These are phyloP conservation scores for Aureobasidium pullulans DNA, from an alignment of 2,329 filamentous ascomycete species.

Conservation along the genomic window DNA sequence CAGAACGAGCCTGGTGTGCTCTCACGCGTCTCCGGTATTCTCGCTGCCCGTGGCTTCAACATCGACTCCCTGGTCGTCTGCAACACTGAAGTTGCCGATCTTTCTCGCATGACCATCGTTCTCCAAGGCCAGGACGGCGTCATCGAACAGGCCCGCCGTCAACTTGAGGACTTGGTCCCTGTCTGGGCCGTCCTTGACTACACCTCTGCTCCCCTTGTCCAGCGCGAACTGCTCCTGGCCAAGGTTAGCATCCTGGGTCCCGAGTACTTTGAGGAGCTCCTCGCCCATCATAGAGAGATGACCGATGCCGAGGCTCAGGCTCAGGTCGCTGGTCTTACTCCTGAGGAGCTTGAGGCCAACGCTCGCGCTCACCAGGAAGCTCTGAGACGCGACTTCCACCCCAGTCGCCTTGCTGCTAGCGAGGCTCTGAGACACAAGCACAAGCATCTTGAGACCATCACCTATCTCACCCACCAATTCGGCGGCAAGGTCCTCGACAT, in stretches of 20 bases:
- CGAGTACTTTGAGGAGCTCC: slow-evolving; percentile 95
- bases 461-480: slow-evolving; percentile 94
- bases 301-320: slow-evolving; percentile 40
- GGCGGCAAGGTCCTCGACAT: slow-evolving; percentile 97
- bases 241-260: slow-evolving; percentile 96
- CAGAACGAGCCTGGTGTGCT: slow-evolving; percentile 98
- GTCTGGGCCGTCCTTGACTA: slow-evolving; percentile 99
- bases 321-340: slow-evolving; percentile 18
- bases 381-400: slow-evolving; percentile 69
- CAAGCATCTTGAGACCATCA: slow-evolving; percentile 93
- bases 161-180: slow-evolving; percentile 92
- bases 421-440: slow-evolving; percentile 94
- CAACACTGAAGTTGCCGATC: slow-evolving; percentile 92
- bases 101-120: slow-evolving; percentile 98
- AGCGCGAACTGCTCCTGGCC: slow-evolving; percentile 88
- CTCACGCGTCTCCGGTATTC: slow-evolving; percentile 90
- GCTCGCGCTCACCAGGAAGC: slow-evolving; percentile 27
- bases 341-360: slow-evolving; percentile 20
- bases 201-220: slow-evolving; percentile 82
- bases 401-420: slow-evolving; percentile 73
- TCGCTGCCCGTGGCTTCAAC: slow-evolving; percentile 95
- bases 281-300: slow-evolving; percentile 93
- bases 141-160: slow-evolving; percentile 90
- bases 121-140: slow-evolving; percentile 93
- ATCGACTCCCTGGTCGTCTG: slow-evolving; percentile 98